These are phyloP conservation scores for Athelia sp. DNA, from an alignment of 1,284 basidiomycete genomes.

Conservation along the genomic window DNA sequence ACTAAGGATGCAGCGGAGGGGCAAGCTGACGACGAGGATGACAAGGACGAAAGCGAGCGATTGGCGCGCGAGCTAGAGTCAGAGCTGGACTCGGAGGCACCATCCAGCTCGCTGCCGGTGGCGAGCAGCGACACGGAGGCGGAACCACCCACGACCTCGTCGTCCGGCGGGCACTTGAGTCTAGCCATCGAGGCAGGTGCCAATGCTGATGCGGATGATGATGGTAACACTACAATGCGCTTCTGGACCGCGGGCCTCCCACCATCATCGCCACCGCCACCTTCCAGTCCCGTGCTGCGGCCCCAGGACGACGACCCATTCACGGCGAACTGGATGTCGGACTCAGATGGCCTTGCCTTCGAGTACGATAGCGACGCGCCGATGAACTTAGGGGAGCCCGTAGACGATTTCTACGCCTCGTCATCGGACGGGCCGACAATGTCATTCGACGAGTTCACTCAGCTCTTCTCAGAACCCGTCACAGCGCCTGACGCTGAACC, in stretches of 20 bases:
- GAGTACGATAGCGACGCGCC: conserved; percentile 1
- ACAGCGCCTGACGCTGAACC: not conserved
- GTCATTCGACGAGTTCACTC: not conserved
- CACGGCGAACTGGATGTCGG: conserved; percentile 19
- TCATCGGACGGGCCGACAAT: not conserved
- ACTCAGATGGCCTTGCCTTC: conserved; percentile 4
- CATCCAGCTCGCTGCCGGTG: conserved; percentile 39
- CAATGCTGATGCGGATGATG: conserved; percentile 16
- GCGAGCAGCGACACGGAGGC: conserved; percentile 40
- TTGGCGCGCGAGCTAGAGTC: conserved; percentile 28
- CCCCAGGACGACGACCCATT: conserved; percentile 25
- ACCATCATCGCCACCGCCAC: conserved; percentile 60
- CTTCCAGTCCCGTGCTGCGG: conserved; percentile 50
- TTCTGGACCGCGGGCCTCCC: conserved; percentile 49
- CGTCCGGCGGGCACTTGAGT: conserved; percentile 6
- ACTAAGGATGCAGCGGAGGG: conserved; percentile 17
- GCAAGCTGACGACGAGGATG: conserved; percentile 11
- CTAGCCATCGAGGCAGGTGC: conserved; percentile 10
- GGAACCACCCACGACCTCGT: conserved; percentile 7
- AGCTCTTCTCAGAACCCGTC: not conserved
- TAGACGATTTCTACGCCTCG: not conserved
- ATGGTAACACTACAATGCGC: conserved; percentile 20
- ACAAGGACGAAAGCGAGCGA: not conserved
- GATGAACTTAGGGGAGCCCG: not conserved
- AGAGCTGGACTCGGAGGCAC: conserved; percentile 31